phyloP scores from a whole-genome alignment of 78 protist species.

The Dictyostelium firmibasis region DNA sequence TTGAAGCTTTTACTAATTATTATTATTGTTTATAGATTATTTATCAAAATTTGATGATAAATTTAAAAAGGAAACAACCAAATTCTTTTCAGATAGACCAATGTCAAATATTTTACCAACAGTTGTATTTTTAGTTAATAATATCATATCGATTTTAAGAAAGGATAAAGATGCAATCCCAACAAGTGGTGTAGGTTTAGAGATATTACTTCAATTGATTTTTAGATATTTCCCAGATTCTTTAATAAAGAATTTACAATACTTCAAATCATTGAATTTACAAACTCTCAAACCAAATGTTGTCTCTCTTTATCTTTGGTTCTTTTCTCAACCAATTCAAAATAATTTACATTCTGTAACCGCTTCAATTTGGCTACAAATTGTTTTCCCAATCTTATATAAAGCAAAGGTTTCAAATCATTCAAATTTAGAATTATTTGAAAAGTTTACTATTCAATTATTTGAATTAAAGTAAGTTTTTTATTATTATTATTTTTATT shows the following conservation, averaged over 20 bases:
- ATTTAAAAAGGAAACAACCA: slow-evolving; percentile 41
- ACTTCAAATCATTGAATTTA: slow-evolving; percentile 16
- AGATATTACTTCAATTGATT: slow-evolving; percentile 34
- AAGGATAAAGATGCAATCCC: slow-evolving; percentile 19
- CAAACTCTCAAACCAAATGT: slow-evolving; percentile 17
- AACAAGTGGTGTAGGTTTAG: slow-evolving; percentile 56
- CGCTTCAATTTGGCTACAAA: slow-evolving; percentile 10
- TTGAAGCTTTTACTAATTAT: neutral
- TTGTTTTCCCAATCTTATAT: slow-evolving; percentile 2
- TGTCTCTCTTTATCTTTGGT: slow-evolving; percentile 23
- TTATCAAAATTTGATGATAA: slow-evolving; percentile 15
- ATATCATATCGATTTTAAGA: slow-evolving; percentile 38
- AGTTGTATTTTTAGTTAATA: slow-evolving; percentile 25
- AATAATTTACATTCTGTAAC: neutral
- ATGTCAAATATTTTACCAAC: neutral
- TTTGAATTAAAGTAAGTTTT: neutral
- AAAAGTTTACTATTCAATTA: neutral
- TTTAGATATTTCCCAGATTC: slow-evolving; percentile 23
- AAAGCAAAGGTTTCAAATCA: neutral
- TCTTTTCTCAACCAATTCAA: slow-evolving; percentile 6
- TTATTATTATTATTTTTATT: neutral
- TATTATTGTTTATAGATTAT: neutral
- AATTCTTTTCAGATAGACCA: slow-evolving; percentile 20
- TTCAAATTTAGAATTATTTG: neutral
- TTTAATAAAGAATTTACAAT: neutral